Evolutionary conservation across 2,329 filamentous ascomycete species (phyloP).

Genomic region (Penicillium hesseltinei): DNA sequence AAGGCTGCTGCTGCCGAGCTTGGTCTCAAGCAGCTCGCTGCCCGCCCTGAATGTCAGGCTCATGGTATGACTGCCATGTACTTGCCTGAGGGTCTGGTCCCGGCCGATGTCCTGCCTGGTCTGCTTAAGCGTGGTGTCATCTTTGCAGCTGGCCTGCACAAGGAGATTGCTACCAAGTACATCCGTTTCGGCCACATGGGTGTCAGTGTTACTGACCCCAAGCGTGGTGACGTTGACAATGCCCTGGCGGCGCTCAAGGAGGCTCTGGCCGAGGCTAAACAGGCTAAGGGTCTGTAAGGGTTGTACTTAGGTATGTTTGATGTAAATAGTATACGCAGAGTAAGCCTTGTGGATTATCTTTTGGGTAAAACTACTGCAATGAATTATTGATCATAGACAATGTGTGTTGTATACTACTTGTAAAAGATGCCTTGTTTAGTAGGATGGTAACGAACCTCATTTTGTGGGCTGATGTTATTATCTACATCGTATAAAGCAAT

Average conservation of each 20-base stretch:
- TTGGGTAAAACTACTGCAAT: conserved; percentile 2
- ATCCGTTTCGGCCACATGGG: conserved; percentile 98
- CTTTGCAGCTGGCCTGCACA: conserved; percentile 93
- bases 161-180: conserved; percentile 90
- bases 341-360: background rate
- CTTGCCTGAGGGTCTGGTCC: conserved; percentile 78
- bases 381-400: conserved; percentile 5
- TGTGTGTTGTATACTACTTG: background rate
- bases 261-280: conserved; percentile 71
- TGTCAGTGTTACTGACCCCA: conserved; percentile 80
- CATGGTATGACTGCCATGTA: conserved; percentile 98
- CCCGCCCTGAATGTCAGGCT: conserved; percentile 84
- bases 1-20: conserved; percentile 79
- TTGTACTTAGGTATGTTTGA: background rate
- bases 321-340: conserved; percentile 1
- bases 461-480: background rate
- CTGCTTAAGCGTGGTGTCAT: conserved; percentile 84
- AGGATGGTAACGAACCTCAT: background rate
- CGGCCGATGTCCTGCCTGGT: conserved; percentile 79
- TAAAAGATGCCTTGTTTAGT: background rate
- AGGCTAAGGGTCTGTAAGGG: conserved; percentile 49
- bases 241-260: conserved; percentile 76
- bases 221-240: conserved; percentile 76
- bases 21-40: conserved; percentile 82
- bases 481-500: background rate